Evolutionary conservation across 257 asterid genomes (phyloP).

Genomic region (Penstemon davidsonii): DNA sequence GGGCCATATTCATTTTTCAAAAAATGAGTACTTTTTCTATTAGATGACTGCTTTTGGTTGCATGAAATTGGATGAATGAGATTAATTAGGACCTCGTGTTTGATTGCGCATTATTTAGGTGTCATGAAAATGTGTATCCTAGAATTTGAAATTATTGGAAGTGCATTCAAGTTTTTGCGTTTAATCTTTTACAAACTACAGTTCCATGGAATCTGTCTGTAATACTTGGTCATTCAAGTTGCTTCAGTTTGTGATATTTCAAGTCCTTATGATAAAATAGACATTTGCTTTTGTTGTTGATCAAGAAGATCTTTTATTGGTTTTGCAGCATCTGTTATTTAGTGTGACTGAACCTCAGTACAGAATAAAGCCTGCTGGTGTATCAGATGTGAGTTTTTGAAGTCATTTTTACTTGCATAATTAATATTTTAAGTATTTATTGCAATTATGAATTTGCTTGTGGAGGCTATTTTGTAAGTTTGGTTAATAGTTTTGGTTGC

Average conservation of each 20-base stretch:
- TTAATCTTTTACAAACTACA: conserved; percentile 1
- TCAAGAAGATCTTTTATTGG: conserved; percentile 26
- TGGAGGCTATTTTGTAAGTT: conserved; percentile 32
- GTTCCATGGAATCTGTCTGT: neutral
- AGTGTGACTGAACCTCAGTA: conserved; percentile 87
- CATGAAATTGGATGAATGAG: conserved; percentile 5
- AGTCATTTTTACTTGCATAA: conserved; percentile 13
- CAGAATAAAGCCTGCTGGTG: conserved; percentile 84
- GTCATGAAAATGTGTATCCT: conserved; percentile 1
- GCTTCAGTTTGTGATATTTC: conserved; percentile 5
- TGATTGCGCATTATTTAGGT: conserved; percentile 7
- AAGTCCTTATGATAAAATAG: no score
- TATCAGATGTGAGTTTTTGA: conserved; percentile 85
- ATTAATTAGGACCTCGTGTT: conserved; percentile 1
- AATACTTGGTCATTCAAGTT: neutral
- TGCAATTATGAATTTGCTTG: conserved; percentile 13
- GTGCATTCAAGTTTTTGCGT: neutral
- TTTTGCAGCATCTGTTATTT: conserved; percentile 89
- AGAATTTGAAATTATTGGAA: neutral
- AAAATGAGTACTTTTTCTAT: conserved; percentile 17
- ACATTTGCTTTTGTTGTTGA: conserved; percentile 16
- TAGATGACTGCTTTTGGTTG: conserved; percentile 11
- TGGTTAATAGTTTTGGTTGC: conserved; percentile 46
- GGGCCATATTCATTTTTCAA: neutral
- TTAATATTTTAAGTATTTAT: conserved; percentile 6